phyloP scores from a whole-genome alignment of 2,329 filamentous ascomycete species.

The Penicillium sp. region DNA sequence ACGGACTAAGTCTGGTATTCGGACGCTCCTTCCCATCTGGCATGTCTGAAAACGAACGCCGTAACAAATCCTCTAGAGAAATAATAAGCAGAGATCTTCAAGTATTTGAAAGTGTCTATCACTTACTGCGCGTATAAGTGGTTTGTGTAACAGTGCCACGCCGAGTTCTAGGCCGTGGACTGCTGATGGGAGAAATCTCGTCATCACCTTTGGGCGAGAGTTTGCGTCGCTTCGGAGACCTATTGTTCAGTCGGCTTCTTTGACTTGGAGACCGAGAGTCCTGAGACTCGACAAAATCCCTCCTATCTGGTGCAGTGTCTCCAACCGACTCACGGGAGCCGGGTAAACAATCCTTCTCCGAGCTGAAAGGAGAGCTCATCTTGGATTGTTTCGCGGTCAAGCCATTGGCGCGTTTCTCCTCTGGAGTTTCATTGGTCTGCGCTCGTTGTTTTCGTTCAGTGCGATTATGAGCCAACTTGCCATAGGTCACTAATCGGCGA shows the following conservation, averaged over 20 bases:
- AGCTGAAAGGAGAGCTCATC: not conserved
- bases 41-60: conserved; percentile 4
- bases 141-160: not conserved
- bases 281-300: conserved; percentile 16
- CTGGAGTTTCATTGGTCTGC: not conserved
- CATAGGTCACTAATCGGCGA: conserved; percentile 37
- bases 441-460: not conserved
- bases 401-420: conserved; percentile 6
- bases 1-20: conserved; percentile 1
- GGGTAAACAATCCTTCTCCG: not conserved
- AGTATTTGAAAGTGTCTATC: not conserved
- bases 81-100: not conserved
- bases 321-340: not conserved
- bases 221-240: conserved; percentile 21
- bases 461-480: conserved; percentile 22
- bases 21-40: not conserved
- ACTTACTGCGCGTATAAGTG: conserved; percentile 4
- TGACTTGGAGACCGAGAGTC: conserved; percentile 28
- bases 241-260: conserved; percentile 15
- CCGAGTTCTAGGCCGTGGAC: not conserved
- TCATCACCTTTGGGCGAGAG: conserved; percentile 10
- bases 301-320: not conserved
- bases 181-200: not conserved
- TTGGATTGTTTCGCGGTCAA: not conserved
- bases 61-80: not conserved